Evolutionary conservation across 169 alveolate genomes (phyloP), one percentile per base, ranked within the genome.

Genomic region (Amoebophrya sp.): DNA sequence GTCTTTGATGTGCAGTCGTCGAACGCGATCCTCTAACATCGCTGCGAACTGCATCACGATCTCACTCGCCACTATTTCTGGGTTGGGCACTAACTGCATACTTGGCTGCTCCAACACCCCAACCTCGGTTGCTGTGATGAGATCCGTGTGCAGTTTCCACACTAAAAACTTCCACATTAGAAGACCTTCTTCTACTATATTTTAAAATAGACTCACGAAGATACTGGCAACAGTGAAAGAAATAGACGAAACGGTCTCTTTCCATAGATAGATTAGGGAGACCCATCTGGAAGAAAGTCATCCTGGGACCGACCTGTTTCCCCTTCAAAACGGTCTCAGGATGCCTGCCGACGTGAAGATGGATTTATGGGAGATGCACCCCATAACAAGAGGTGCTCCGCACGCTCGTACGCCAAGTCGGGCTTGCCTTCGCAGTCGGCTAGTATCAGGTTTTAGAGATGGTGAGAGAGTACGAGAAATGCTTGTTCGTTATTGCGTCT

Each of bases 391-490:
- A 65, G n/a, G 33, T 65, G 83, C 26, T 65, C 83, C 36, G 83
- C 83, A 6, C 83, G 83, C 26, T 65, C 83, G 83, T 65, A 65
- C 83, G 83, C 83, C 83, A 65, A 36, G 26, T 65, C 83, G 33
- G 83, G 33, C 33, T 65, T 6, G 83, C n/a, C 33, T 26, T 12
- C 26, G 83, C 3, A 26, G 33, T 65, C 83, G 2, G 2, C 65
- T 18, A 12, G 65, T 47, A 12, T 65, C 83, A 65, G 83, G 26
- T 26, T 65, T 18, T n/a, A n/a, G n/a, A n/a, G n/a, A n/a, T n/a
- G n/a, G n/a, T n/a, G n/a, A n/a, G n/a, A n/a, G n/a, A n/a, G n/a
- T n/a, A n/a, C n/a, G n/a, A n/a, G n/a, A n/a, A n/a, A n/a, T n/a
- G n/a, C n/a, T n/a, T n/a, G n/a, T n/a, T n/a, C n/a, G n/a, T n/a